Percentiles rank a stretch among this genome's conserved stretches.
These are phyloP conservation scores for Euphorbia celastroides DNA, from an alignment of 441 rosid species.

Conservation along the genomic window DNA sequence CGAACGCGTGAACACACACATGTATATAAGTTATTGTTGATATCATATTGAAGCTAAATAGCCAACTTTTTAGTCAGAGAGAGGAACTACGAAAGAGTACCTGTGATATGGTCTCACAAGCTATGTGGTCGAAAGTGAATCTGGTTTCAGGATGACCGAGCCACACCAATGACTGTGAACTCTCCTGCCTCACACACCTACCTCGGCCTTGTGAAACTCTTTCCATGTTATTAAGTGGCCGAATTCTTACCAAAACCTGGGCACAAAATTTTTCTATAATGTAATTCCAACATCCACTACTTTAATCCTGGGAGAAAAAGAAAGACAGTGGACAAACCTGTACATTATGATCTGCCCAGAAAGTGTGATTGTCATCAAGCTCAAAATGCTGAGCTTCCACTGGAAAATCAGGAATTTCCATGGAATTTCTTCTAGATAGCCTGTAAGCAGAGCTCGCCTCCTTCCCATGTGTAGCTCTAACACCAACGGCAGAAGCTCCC, in stretches of 20 bases:
- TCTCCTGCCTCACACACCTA: conserved; percentile 76
- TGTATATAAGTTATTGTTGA: neutral
- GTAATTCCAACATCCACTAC: neutral
- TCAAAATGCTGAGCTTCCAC: conserved; percentile 55
- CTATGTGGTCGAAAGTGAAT: conserved; percentile 90
- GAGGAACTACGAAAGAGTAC: conserved; percentile 24
- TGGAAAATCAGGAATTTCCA: conserved; percentile 31
- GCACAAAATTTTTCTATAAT: conserved; percentile 1
- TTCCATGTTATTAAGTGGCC: conserved; percentile 66
- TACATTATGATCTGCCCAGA: conserved; percentile 82
- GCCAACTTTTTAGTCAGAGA: neutral
- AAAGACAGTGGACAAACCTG: conserved; percentile 42
- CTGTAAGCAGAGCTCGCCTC: conserved; percentile 42
- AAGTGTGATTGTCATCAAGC: conserved; percentile 61
- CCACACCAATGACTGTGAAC: conserved; percentile 66
- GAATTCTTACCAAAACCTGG: conserved; percentile 80
- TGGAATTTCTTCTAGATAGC: conserved; percentile 44
- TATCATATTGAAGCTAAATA: neutral
- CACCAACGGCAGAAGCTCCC: conserved; percentile 27
- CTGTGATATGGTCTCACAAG: conserved; percentile 83
- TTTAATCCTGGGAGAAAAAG: neutral
- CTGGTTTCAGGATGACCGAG: conserved; percentile 88
- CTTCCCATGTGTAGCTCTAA: conserved; percentile 43
- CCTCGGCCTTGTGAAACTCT: conserved; percentile 58
- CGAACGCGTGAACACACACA: neutral